phyloP scores from a whole-genome alignment of 1,284 basidiomycete genomes.

The Neonothopanus nambi region DNA sequence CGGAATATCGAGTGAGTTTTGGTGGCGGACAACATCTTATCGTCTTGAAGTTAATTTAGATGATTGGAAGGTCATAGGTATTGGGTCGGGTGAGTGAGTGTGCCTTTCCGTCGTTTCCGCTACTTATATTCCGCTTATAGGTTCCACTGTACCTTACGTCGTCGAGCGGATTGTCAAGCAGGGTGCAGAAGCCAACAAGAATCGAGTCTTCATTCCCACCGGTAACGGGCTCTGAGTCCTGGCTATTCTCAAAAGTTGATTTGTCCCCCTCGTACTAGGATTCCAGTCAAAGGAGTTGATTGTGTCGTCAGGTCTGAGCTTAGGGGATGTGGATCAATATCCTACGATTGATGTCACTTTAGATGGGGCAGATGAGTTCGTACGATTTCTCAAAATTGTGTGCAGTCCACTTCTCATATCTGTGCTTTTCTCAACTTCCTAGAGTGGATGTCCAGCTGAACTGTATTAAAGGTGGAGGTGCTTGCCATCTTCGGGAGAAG shows the following conservation, averaged over 20 bases:
- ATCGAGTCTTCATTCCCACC: conserved; percentile 88
- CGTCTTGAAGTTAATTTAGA: not conserved
- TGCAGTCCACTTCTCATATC: not conserved
- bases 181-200: conserved; percentile 74
- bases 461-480: conserved; percentile 97
- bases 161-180: conserved; percentile 94
- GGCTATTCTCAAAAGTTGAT: conserved; percentile 1
- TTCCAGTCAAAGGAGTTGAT: conserved; percentile 98
- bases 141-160: conserved; percentile 97
- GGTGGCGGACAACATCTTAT: too few relatives aligned
- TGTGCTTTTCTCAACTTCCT: conserved; percentile 9
- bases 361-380: conserved; percentile 96
- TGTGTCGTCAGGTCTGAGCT: conserved; percentile 73
- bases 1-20: conserved; percentile 75
- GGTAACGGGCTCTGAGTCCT: conserved; percentile 41
- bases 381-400: conserved; percentile 19
- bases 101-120: not conserved
- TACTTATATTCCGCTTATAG: conserved; percentile 34
- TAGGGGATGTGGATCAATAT: conserved; percentile 94
- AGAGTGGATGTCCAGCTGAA: conserved; percentile 90
- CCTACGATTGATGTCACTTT: conserved; percentile 92
- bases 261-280: conserved; percentile 43
- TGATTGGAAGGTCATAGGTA: conserved; percentile 74
- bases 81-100: conserved; percentile 71
- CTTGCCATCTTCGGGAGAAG: conserved; percentile 96